A percentile compares a stretch with the other conserved stretches of the same genome.
Evolutionary conservation across 306 rosid species (phyloP).

Genomic region (Begonia loranthoides): DNA sequence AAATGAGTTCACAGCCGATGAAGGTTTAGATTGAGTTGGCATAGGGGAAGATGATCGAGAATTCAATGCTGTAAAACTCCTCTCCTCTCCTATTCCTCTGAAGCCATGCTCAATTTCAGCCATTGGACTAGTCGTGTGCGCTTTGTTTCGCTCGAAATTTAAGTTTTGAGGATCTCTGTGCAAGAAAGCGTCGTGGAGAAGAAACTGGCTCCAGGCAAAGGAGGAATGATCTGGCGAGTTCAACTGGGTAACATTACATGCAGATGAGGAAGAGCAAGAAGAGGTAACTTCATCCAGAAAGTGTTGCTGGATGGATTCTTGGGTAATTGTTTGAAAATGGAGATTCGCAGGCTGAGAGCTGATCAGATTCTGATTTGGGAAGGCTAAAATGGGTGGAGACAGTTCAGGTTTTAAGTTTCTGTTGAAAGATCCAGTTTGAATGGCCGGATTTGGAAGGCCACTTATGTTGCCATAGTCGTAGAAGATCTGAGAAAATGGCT

Average conservation of each 20-base stretch:
- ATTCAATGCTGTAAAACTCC: constrained; percentile 8
- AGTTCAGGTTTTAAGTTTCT: constrained; percentile 20
- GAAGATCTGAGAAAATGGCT: constrained; percentile 63
- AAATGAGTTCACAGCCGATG: constrained; percentile 40
- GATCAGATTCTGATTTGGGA: constrained; percentile 10
- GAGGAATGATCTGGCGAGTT: constrained; percentile 31
- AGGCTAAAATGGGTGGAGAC: constrained; percentile 9
- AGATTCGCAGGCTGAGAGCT: constrained; percentile 6
- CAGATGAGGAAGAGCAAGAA: constrained; percentile 58
- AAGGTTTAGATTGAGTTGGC: constrained; percentile 19
- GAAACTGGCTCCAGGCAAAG: constrained; percentile 49
- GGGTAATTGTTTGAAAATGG: constrained; percentile 24
- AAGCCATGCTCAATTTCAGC: too few species aligned
- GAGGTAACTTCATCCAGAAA: constrained; percentile 50
- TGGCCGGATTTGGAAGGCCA: constrained; percentile 20
- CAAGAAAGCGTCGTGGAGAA: constrained; percentile 30
- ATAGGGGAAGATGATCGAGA: constrained; percentile 18
- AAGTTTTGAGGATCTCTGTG: constrained; percentile 22
- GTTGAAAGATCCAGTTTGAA: constrained; percentile 15
- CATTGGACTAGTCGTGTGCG: too few species aligned
- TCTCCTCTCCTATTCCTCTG: too few species aligned
- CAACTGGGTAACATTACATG: constrained; percentile 32
- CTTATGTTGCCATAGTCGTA: constrained; percentile 63
- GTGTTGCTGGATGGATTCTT: constrained; percentile 25
- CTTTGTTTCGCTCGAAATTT: constrained; percentile 9